Base-by-base conservation (phyloP, 2,329 filamentous ascomycete genomes). In the Fusarium veterinarium region DNA sequence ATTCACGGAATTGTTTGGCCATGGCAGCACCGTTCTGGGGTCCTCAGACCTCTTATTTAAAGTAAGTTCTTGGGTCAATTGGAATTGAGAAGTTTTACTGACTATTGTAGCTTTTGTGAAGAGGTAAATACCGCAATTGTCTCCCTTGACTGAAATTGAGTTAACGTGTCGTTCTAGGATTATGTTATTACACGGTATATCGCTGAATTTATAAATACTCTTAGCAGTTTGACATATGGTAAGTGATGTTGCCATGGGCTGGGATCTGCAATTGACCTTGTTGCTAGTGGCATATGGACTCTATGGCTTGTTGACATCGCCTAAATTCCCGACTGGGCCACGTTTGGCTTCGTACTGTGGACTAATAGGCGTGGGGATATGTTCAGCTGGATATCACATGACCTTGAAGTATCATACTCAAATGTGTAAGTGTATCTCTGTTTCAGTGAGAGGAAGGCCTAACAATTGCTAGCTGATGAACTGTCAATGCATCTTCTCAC, bases 131-230 rank as follows among this genome's bases (percentile, higher is more conserved):
- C 17, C 55, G 17, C 44, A 38, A 23, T 45, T 8, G 20, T 5
- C 14, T 40, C 33, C 25, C 44, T 58, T 23, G 6, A 41, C 3
- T 48, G 2, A 14, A 11, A 33, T 45, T 17, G 31, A 49, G 48
- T 64, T 71, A n/a, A 67, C 37, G 30, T 52, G 45, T 69, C 33
- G 56, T 60, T 20, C 38, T 14, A 80, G 79, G 79, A 81, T 33
- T 85, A 85, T 76, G 78, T 81, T 13, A 73, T 85, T 17, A 85
- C 83, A 13, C 76, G 81, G 25, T 85, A 83, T 37, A 76, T 85
- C 25, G 84, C 82, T 9, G 84, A 85, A 53, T 84, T 85, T 41
- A 81, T 85, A 71, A 85, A 85, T 64, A 84, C 83, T 1, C 67
- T 84, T 4, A 84, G 83, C 61, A 85, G 83, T 59, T 67, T 83